These are phyloP conservation scores for Debaryomycetaceae sp. DNA, from an alignment of 1,139 yeast genomes.

Conservation along the genomic window DNA sequence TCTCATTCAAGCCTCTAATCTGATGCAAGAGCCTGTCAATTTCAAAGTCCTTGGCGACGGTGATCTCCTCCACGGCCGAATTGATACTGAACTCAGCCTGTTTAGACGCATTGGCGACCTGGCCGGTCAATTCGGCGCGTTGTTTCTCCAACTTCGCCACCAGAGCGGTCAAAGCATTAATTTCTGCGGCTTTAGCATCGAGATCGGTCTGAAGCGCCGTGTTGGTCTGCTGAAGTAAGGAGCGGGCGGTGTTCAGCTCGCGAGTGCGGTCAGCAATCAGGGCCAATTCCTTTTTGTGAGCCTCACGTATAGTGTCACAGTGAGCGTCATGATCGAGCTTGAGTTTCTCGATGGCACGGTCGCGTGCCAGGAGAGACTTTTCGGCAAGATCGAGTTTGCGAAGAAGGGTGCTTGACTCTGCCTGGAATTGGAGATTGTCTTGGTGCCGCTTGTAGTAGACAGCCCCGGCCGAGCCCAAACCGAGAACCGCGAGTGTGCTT, in stretches of 20 bases:
- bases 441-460: neutral
- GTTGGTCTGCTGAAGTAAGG: neutral
- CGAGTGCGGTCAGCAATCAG: neutral
- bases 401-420: constrained; percentile 1
- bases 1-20: neutral
- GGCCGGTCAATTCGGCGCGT: constrained; percentile 2
- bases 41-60: constrained; percentile 16
- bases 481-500: constrained; percentile 7
- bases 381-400: neutral
- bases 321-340: neutral
- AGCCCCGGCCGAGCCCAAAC: neutral
- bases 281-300: neutral
- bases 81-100: constrained; percentile 20
- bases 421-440: neutral
- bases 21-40: constrained; percentile 7
- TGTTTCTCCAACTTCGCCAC: constrained; percentile 4
- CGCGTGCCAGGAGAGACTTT: neutral
- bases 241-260: neutral
- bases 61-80: constrained; percentile 17
- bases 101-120: constrained; percentile 10
- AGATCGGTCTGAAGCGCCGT: constrained; percentile 5
- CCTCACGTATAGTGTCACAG: neutral
- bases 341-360: neutral
- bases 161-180: constrained; percentile 2
- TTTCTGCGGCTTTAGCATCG: constrained; percentile 2